phyloP scores from a whole-genome alignment of 2,329 filamentous ascomycete species.

The Colletotrichum liaoningense region DNA sequence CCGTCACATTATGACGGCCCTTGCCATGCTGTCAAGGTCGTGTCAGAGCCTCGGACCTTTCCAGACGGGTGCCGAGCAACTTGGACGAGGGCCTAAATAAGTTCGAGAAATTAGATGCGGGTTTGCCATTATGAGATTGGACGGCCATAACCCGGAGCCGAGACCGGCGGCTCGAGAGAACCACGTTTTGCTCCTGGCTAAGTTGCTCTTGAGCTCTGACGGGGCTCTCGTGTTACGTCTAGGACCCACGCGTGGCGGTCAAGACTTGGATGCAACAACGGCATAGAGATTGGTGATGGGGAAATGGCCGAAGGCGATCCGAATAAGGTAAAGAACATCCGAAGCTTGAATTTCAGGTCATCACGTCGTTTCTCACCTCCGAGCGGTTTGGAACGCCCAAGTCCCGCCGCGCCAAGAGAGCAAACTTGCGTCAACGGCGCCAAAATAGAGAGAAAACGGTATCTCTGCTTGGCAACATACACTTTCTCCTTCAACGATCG shows the following conservation, averaged over 20 bases:
- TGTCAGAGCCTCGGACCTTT: constrained; percentile 20
- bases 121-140: constrained; percentile 28
- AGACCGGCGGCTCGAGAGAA: constrained; percentile 15
- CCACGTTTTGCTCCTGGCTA: not conserved
- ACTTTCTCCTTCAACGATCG: constrained; percentile 1
- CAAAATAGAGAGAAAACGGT: not conserved
- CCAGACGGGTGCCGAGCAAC: constrained; percentile 5
- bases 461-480: not conserved
- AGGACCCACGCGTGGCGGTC: constrained; percentile 21
- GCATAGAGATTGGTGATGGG: constrained; percentile 22
- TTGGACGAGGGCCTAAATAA: constrained; percentile 19
- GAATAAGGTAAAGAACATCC: constrained; percentile 9
- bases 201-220: not conserved
- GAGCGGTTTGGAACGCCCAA: not conserved
- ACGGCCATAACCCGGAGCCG: constrained; percentile 19
- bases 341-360: not conserved
- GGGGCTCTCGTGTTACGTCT: not conserved
- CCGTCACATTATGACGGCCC: constrained; percentile 17
- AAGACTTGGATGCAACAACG: constrained; percentile 26
- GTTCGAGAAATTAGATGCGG: constrained; percentile 27
- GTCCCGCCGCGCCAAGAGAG: not conserved
- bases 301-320: constrained; percentile 2
- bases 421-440: not conserved
- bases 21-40: not conserved
- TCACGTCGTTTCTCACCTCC: not conserved